Evolutionary conservation across 345 rosid species (phyloP), one percentile per base, ranked within the genome.

Genomic region (Eucalyptus viminalis): DNA sequence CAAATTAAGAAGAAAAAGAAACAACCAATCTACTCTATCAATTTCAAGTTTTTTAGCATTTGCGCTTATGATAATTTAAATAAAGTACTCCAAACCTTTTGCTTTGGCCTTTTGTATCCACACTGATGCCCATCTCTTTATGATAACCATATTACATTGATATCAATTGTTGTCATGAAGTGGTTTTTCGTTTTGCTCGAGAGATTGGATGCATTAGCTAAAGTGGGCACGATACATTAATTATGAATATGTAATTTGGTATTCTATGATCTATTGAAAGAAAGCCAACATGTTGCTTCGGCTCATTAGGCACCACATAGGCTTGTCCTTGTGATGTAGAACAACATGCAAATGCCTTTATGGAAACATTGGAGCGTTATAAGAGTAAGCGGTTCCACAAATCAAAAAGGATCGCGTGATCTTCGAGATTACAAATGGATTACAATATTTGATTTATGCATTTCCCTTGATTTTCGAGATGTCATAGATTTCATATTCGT

Each of bases 391-490:
- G 7, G 7, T 50, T 7, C 0, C 7, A 50, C 53, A 50, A 14
- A 50, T 50, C 0, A 50, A 50, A 50, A 1, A 15, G 0, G 19
- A 50, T 50, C 6, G 7, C 0, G 7, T 15, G 53, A 50, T 50
- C 0, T 50, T 15, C 1, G 19, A 50, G 1, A 15, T 50, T 50
- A 50, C 6, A 50, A 50, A 50, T 50, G 1, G 1, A 0, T 50
- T 50, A 0, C 0, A 0, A 50, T 50, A 50, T 50, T 50, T 50
- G 3, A 50, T 50, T 50, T 1, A 50, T 3, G 19, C 7, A 19
- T 50, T 50, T 50, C 3, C 6, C 3, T 50, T 50, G 3, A 50
- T 50, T 50, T 15, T 1, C 1, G 0, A 50, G 3, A 50, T 50
- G 1, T 50, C 2, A 50, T 3, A 50, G 3, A 50, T 50, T 50